Base-by-base conservation (phyloP, 139 green algal genomes). In the Yamagishiella unicocca region DNA sequence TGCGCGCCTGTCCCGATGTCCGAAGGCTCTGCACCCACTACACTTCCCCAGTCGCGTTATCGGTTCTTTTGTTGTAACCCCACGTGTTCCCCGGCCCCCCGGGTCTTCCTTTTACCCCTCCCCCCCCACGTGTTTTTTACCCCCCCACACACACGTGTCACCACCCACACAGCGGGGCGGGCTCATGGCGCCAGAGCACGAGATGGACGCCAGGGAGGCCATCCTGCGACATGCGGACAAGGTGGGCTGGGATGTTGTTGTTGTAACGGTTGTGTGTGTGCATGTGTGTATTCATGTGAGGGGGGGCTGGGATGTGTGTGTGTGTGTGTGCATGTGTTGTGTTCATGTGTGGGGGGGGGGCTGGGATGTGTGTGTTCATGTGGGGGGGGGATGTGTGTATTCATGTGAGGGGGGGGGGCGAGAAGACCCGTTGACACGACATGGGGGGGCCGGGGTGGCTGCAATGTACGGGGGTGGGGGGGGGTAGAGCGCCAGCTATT, bases 181-280 rank as follows among this genome's bases (percentile, higher is more conserved):
- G 61, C 88, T 97, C 46, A 74, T 90, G n/a, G 93, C 88, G 35
- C 80, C 86, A 10, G 93, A 96, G 22, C 89, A 94, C 45, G 94
- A 97, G 84, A 88, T 95, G 50, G 94, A 96, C 87, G 88, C 92
- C 8, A 89, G 96, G 1, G 89, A 95, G 54, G 87, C 89, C 1
- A 93, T 98, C 33, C 87, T 98, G 90, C 81, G 93, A 29, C 96
- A 98, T 71, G 91, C 75, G 0, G 90, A 92, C 75, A 93, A 91
- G 81, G 77, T 94, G 55, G 93, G 89, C 24, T 3, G 14, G 62
- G 62, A 3, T 21, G 55, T 27, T 21, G 27, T 31, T 66, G 55
- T 66, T 4, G 17, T 25, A 58, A 58, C 50, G 27, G 55, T 66
- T 66, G 12, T 29, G 55, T 66, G 19, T n/a, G n/a, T n/a, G n/a